Percentiles rank a stretch among this genome's conserved stretches.
phyloP scores from a whole-genome alignment of 495 filamentous ascomycete species.

The Penicillium parvum region DNA sequence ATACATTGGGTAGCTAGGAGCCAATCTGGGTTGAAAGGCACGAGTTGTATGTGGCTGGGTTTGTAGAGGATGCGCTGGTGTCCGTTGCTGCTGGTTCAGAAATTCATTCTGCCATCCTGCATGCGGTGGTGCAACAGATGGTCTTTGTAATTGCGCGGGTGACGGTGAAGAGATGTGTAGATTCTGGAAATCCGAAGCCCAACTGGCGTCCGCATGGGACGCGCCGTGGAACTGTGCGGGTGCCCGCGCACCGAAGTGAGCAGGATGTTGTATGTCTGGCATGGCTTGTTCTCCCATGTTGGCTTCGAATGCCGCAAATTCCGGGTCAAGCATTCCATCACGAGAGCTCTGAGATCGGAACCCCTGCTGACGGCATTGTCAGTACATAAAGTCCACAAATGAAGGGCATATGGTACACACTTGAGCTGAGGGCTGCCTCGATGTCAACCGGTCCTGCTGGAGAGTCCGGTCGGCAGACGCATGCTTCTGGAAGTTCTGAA shows the following conservation, averaged over 20 bases:
- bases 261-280: conserved; percentile 29
- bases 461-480: conserved; percentile 69
- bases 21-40: conserved; percentile 33
- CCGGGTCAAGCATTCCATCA: conserved; percentile 56
- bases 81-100: conserved; percentile 30
- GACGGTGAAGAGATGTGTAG: conserved; percentile 39
- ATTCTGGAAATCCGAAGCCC: conserved; percentile 50
- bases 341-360: conserved; percentile 57
- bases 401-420: conserved; percentile 28
- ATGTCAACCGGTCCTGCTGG: conserved; percentile 74
- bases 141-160: conserved; percentile 31
- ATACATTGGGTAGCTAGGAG: conserved; percentile 25
- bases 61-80: conserved; percentile 18
- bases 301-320: conserved; percentile 70
- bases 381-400: neutral
- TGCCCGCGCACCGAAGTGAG: conserved; percentile 24
- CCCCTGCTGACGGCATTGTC: conserved; percentile 39
- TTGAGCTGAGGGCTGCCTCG: conserved; percentile 51
- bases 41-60: conserved; percentile 19
- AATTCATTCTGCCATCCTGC: conserved; percentile 56
- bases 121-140: conserved; percentile 26
- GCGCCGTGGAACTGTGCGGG: conserved; percentile 13
- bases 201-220: conserved; percentile 25
- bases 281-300: conserved; percentile 31
- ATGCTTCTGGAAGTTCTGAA: conserved; percentile 82